Conservation (phyloP, 2,329 filamentous ascomycete genomes). For the Plenodomus lindquistii region DNA sequence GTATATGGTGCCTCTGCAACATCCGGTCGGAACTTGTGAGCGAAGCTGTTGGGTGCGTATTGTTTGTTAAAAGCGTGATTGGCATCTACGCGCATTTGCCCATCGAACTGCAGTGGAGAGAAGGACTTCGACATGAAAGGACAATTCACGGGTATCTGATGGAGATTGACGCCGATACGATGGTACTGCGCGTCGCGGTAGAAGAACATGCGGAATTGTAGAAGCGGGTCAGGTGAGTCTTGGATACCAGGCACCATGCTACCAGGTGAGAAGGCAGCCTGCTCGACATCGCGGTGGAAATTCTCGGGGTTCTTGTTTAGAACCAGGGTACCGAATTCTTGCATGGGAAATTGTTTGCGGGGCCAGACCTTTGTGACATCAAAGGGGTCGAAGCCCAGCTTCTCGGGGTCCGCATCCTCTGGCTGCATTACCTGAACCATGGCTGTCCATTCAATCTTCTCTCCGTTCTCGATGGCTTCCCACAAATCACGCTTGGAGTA, state of each 20-base stretch:
- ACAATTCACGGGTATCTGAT: constrained; percentile 53
- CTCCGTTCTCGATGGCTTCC: constrained; percentile 49
- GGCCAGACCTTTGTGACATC: constrained; percentile 61
- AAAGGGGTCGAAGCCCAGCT: constrained; percentile 58
- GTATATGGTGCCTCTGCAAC: constrained; percentile 55
- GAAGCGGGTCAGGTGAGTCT: constrained; percentile 35
- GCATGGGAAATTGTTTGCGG: constrained; percentile 52
- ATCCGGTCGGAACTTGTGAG: constrained; percentile 57
- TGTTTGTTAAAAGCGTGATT: constrained; percentile 55
- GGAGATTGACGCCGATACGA: constrained; percentile 57
- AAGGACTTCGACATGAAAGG: constrained; percentile 55
- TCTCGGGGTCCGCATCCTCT: constrained; percentile 52
- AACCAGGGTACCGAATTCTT: constrained; percentile 55
- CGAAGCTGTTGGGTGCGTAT: constrained; percentile 58
- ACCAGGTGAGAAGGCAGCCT: constrained; percentile 52
- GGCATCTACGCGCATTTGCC: constrained; percentile 53
- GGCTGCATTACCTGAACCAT: constrained; percentile 53
- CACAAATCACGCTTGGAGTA: constrained; percentile 55
- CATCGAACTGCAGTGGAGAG: constrained; percentile 55
- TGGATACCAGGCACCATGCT: constrained; percentile 58
- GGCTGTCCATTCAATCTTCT: constrained; percentile 50
- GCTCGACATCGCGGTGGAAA: constrained; percentile 50
- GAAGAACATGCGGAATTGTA: constrained; percentile 31
- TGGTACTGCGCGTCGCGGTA: constrained; percentile 55
- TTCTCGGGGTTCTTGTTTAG: constrained; percentile 61